Evolutionary conservation across 768 basidiomycete species (phyloP), one percentile per base, ranked within the genome.

Genomic region (Auriscalpium orientale): DNA sequence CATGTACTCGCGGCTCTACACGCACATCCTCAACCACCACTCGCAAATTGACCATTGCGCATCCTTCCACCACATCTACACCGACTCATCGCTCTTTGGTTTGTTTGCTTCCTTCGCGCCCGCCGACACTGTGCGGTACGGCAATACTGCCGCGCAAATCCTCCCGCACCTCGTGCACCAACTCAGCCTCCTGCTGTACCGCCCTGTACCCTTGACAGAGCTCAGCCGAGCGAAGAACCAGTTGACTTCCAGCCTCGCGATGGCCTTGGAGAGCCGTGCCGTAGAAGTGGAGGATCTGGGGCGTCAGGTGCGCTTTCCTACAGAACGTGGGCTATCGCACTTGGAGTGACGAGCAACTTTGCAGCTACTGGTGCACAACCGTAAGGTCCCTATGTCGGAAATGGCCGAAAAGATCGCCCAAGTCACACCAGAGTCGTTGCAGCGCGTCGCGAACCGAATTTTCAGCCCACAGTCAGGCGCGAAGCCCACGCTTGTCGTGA

Each of bases 1-100:
- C 64, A 98, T 98, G 95, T 98, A 97, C 77, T 93, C 94, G 36
- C 87, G 95, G 22, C 74, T 98, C 33, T 98, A 98, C 75, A 95
- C 93, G 10, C 85, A 93, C 67, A 92, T 98, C 65, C 84, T 98
- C 56, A 98, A 98, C 69, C 88, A 91, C 66, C 91, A 93, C 74
- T 82, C 92, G 51, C 85, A 91, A 66, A 81, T 98, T 65, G 95
- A 98, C 70, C 91, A 94, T 70, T 98, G 95, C 69, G 87, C 90
- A 9, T 87, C 91, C 18, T 98, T 97, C 85, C 94, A 98, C 68
- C 95, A 98, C 71, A 94, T 95, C 67, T 98, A 98, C 72, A 84
- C 85, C 55, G 95, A 98, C 68, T 90, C 91, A 0, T 92, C 92
- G 4, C 77, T 98, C 6, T 97, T 98, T 68, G 95, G 95, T 2